phyloP scores from a whole-genome alignment of 768 basidiomycete genomes.

The Calvatia gigantea region DNA sequence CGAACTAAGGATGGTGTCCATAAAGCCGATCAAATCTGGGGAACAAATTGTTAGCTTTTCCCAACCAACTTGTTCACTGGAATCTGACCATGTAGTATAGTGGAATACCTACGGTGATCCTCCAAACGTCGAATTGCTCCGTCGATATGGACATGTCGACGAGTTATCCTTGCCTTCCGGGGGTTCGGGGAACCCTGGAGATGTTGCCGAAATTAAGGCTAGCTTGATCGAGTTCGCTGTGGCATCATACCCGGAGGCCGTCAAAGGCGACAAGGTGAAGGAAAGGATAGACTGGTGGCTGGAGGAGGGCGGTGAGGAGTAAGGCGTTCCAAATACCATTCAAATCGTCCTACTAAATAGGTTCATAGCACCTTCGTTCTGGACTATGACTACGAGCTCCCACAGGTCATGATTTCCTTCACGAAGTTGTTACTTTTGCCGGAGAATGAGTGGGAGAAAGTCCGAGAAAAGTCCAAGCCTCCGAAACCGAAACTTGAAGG shows the following conservation, averaged over 20 bases:
- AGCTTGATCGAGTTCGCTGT: constrained; percentile 57
- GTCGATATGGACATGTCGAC: constrained; percentile 93
- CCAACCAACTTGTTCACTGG: constrained; percentile 7
- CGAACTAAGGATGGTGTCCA: constrained; percentile 76
- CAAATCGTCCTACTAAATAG: background rate
- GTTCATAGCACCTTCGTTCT: constrained; percentile 50
- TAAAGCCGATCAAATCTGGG: constrained; percentile 66
- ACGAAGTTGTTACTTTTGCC: constrained; percentile 58
- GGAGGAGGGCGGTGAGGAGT: constrained; percentile 90
- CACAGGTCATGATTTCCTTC: constrained; percentile 59
- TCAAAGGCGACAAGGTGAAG: constrained; percentile 27
- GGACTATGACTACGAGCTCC: constrained; percentile 48
- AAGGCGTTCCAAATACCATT: constrained; percentile 20
- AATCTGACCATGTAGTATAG: constrained; percentile 32
- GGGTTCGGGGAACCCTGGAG: constrained; percentile 67
- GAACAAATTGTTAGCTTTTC: constrained; percentile 77
- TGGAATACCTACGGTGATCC: constrained; percentile 96
- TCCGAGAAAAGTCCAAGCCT: constrained; percentile 58
- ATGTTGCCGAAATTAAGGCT: constrained; percentile 74
- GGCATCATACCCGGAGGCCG: constrained; percentile 10
- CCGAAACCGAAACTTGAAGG: constrained; percentile 68
- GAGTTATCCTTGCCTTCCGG: constrained; percentile 50
- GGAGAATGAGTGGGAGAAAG: constrained; percentile 55
- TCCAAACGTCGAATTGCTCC: constrained; percentile 90
- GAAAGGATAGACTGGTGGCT: constrained; percentile 92